phyloP scores from a whole-genome alignment of 495 filamentous ascomycete species.

The Niebla homalea region DNA sequence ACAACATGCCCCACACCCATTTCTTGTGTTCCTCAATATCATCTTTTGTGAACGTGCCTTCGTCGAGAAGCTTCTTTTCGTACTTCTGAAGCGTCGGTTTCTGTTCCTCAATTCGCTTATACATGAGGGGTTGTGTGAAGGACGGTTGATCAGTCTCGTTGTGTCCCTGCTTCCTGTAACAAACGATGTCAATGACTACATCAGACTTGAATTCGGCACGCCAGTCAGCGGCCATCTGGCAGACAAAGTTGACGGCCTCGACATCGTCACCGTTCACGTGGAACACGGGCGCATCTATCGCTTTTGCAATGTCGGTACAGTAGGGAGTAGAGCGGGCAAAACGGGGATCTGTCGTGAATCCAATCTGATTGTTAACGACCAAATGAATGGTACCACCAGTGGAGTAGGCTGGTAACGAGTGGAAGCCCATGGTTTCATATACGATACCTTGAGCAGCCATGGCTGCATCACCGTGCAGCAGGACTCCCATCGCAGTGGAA shows the following conservation, averaged over 20 bases:
- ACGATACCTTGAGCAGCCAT: slow-evolving; percentile 94
- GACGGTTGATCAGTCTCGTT: slow-evolving; percentile 99
- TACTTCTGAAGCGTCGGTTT: slow-evolving; percentile 74
- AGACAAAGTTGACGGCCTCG: slow-evolving; percentile 95
- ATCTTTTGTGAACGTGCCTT: slow-evolving; percentile 89
- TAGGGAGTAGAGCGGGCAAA: slow-evolving; percentile 95
- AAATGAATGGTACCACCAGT: slow-evolving; percentile 96
- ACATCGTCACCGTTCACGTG: slow-evolving; percentile 98
- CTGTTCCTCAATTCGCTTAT: slow-evolving; percentile 83
- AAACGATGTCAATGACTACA: slow-evolving; percentile 94
- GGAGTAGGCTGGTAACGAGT: slow-evolving; percentile 85
- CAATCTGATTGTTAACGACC: slow-evolving; percentile 99
- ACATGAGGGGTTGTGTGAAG: slow-evolving; percentile 99
- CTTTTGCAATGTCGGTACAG: slow-evolving; percentile 98
- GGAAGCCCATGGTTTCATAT: slow-evolving; percentile 97
- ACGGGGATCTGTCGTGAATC: slow-evolving; percentile 98
- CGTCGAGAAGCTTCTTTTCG: slow-evolving; percentile 71
- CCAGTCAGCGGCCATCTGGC: slow-evolving; percentile 92
- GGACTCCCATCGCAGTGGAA: slow-evolving; percentile 80
- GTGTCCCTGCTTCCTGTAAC: slow-evolving; percentile 97
- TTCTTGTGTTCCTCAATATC: slow-evolving; percentile 98
- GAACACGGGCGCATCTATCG: slow-evolving; percentile 95
- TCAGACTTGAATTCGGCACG: slow-evolving; percentile 95
- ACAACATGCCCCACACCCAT: slow-evolving; percentile 99
- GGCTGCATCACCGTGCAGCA: slow-evolving; percentile 93